Percentiles rank a stretch among this genome's conserved stretches.
phyloP scores from a whole-genome alignment of 129 eudicot species.

The Deinandra increscens region DNA sequence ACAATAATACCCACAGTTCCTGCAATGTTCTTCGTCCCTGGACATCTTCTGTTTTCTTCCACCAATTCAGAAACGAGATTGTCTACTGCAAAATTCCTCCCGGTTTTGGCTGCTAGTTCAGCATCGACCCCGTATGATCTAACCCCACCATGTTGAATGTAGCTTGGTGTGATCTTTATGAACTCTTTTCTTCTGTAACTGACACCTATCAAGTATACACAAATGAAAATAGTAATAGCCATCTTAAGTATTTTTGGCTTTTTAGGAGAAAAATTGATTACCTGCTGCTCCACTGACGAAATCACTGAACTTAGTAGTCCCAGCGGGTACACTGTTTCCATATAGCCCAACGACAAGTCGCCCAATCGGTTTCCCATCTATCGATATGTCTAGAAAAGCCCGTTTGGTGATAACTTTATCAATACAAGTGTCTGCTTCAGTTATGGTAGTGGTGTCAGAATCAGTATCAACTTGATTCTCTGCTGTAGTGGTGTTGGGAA shows the following conservation, averaged over 20 bases:
- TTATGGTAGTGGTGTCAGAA: constrained; percentile 21
- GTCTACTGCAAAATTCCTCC: constrained; percentile 51
- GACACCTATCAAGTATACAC: constrained; percentile 44
- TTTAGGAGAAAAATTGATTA: not conserved
- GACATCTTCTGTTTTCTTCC: constrained; percentile 40
- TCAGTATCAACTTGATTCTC: constrained; percentile 10
- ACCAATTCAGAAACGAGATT: constrained; percentile 59
- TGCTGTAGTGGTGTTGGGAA: constrained; percentile 7
- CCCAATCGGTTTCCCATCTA: constrained; percentile 76
- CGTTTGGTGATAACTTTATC: constrained; percentile 42
- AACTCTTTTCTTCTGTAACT: constrained; percentile 90
- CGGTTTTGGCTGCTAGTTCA: constrained; percentile 68
- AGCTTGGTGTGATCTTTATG: constrained; percentile 71
- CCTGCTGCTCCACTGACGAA: constrained; percentile 91
- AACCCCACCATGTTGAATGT: constrained; percentile 89
- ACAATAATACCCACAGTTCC: constrained; percentile 73
- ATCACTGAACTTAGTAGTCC: constrained; percentile 56
- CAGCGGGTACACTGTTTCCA: constrained; percentile 57
- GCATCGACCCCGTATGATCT: constrained; percentile 94
- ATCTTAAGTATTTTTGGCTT: not conserved
- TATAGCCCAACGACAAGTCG: constrained; percentile 64
- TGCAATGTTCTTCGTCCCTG: constrained; percentile 67
- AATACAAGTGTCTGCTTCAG: constrained; percentile 31
- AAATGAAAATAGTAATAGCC: not conserved
- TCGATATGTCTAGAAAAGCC: constrained; percentile 80